Percentiles rank a stretch among this genome's conserved stretches.
Evolutionary conservation across 2,329 filamentous ascomycete genomes (phyloP).

Genomic region (Talaromyces rugulosus): DNA sequence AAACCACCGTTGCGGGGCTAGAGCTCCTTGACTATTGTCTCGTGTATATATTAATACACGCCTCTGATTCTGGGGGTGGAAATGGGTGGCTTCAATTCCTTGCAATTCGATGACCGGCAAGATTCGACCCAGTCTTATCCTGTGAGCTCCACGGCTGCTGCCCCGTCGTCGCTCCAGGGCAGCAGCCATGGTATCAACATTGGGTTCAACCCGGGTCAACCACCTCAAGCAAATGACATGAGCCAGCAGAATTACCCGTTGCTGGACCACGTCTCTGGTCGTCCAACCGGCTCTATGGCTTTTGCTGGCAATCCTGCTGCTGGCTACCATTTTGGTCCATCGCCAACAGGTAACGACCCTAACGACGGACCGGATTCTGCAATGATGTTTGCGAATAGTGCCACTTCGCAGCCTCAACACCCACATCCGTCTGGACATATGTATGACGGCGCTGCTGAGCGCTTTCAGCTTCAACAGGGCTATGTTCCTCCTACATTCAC

Average conservation of each 20-base stretch:
- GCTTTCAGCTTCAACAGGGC: slow-evolving; percentile 3
- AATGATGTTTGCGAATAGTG: slow-evolving; percentile 2
- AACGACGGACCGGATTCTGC: background rate
- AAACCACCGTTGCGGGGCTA: background rate
- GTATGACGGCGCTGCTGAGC: background rate
- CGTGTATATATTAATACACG: background rate
- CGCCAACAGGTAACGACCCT: background rate
- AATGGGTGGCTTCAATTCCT: background rate
- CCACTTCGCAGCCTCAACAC: slow-evolving; percentile 2
- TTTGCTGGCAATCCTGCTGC: background rate
- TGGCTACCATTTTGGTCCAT: slow-evolving; percentile 8
- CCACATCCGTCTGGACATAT: background rate
- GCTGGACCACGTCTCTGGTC: background rate
- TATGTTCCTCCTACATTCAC: slow-evolving; percentile 5
- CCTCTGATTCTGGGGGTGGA: background rate
- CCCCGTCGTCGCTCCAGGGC: background rate
- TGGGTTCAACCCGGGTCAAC: background rate
- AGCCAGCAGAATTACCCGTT: background rate
- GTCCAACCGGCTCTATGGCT: background rate
- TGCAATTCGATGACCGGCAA: background rate
- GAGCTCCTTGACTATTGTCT: background rate
- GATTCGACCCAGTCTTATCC: background rate
- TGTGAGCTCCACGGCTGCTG: background rate
- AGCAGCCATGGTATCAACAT: background rate
- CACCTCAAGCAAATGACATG: background rate